phyloP scores from a whole-genome alignment of 2,329 filamentous ascomycete genomes.

The Aphanoascus verrucosus region DNA sequence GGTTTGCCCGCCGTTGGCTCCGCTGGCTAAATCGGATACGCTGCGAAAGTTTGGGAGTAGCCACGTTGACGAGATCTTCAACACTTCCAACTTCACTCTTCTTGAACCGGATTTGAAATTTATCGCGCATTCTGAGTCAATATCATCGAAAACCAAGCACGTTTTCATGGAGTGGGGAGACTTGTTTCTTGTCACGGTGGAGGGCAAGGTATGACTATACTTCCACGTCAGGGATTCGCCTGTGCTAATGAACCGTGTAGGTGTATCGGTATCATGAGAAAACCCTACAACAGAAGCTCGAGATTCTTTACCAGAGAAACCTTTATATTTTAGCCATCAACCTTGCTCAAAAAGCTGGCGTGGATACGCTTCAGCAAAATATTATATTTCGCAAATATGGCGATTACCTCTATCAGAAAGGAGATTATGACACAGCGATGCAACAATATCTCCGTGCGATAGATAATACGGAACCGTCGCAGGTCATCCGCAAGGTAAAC shows the following conservation, averaged over 20 bases:
- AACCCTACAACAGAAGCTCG: conserved; percentile 75
- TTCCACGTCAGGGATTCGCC: background rate
- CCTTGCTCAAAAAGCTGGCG: conserved; percentile 75
- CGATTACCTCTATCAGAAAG: conserved; percentile 87
- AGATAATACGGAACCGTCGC: conserved; percentile 88
- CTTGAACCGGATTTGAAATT: conserved; percentile 87
- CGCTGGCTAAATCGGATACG: conserved; percentile 46
- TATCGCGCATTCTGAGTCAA: conserved; percentile 75
- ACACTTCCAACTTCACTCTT: conserved; percentile 76
- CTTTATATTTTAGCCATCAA: conserved; percentile 87
- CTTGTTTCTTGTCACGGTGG: conserved; percentile 76
- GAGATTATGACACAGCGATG: conserved; percentile 97
- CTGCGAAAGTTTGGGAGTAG: conserved; percentile 64
- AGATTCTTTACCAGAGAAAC: conserved; percentile 88
- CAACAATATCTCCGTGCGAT: conserved; percentile 94
- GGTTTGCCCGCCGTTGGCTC: conserved; percentile 63
- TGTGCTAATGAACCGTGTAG: conserved; percentile 37
- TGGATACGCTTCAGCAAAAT: conserved; percentile 73
- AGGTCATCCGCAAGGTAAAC: conserved; percentile 77
- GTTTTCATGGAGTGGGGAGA: conserved; percentile 85
- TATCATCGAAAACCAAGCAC: conserved; percentile 67
- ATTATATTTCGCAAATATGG: conserved; percentile 88
- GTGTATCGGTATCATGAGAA: conserved; percentile 86
- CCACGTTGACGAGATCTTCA: conserved; percentile 67
- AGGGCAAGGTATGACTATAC: conserved; percentile 64